Conservation (phyloP, 2,329 filamentous ascomycete species). For the Ceratocystis diversiconidia region DNA sequence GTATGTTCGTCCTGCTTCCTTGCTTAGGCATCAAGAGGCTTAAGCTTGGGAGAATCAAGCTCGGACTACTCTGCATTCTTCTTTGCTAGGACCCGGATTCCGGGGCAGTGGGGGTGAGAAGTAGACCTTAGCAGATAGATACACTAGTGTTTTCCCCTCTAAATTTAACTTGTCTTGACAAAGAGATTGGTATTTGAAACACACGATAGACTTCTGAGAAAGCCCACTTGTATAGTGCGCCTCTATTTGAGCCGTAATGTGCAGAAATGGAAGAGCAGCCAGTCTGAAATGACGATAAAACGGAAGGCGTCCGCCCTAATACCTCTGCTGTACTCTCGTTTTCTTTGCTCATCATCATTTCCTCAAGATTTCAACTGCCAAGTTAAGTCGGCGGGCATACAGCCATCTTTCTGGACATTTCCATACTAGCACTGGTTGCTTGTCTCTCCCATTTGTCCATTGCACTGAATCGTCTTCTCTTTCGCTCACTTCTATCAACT, state of each 20-base stretch:
- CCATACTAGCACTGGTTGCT: not conserved
- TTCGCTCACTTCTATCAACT: not conserved
- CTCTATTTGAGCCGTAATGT: not conserved
- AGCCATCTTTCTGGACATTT: not conserved
- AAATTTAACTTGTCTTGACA: not conserved
- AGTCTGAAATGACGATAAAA: not conserved
- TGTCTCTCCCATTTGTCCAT: not conserved
- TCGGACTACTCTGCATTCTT: not conserved
- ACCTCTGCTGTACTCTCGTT: not conserved
- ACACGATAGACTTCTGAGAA: too few species aligned
- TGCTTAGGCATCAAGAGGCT: too few species aligned
- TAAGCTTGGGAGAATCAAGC: not conserved
- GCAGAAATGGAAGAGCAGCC: not conserved
- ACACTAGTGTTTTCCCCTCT: not conserved
- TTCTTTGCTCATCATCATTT: not conserved
- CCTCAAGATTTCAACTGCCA: not conserved
- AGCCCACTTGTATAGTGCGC: too few species aligned
- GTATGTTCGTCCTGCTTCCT: too few species aligned
- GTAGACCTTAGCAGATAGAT: not conserved
- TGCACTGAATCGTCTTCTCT: not conserved
- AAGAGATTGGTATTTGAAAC: too few species aligned
- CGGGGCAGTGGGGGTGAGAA: not conserved
- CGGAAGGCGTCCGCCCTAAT: not conserved
- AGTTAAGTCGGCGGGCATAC: not conserved
- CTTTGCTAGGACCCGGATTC: not conserved